Evolutionary conservation across 1,139 yeast species (phyloP).

Genomic region (Hyphopichia wangnamkhiaoensis): DNA sequence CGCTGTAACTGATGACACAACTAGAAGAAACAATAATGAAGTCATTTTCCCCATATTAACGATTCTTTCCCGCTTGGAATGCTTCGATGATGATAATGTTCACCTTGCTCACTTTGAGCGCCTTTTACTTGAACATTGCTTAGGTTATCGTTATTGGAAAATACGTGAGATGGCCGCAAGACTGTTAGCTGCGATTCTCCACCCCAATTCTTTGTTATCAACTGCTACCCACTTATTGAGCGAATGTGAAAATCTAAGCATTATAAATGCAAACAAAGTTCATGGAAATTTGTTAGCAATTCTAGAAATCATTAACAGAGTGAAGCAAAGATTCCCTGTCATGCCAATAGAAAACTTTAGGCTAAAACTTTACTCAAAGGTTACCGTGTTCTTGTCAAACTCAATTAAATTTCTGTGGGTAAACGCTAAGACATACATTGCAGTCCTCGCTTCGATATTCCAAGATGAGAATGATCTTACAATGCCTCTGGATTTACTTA

Average conservation of each 20-base stretch:
- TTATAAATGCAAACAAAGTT: constrained; percentile 38
- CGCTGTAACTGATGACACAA: background rate
- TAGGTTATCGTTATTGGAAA: constrained; percentile 68
- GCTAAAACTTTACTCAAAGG: constrained; percentile 13
- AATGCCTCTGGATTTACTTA: background rate
- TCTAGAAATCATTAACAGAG: constrained; percentile 25
- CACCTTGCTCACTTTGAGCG: constrained; percentile 40
- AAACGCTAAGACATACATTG: constrained; percentile 37
- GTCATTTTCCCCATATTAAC: constrained; percentile 75
- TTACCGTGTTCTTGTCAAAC: constrained; percentile 17
- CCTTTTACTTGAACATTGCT: constrained; percentile 6
- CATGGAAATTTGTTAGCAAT: constrained; percentile 62
- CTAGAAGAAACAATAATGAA: constrained; percentile 35
- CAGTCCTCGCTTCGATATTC: constrained; percentile 16
- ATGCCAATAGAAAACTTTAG: constrained; percentile 5
- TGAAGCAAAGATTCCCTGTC: constrained; percentile 6
- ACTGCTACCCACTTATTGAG: background rate
- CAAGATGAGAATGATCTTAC: background rate
- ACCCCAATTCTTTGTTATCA: constrained; percentile 9
- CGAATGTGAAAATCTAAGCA: constrained; percentile 18
- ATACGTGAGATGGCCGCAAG: constrained; percentile 84
- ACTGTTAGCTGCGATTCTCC: constrained; percentile 56
- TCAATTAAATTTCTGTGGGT: constrained; percentile 26
- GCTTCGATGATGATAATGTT: constrained; percentile 49
- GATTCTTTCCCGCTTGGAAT: constrained; percentile 66